phyloP scores from a whole-genome alignment of 1,139 yeast species.

The Yamadazyma sp. region DNA sequence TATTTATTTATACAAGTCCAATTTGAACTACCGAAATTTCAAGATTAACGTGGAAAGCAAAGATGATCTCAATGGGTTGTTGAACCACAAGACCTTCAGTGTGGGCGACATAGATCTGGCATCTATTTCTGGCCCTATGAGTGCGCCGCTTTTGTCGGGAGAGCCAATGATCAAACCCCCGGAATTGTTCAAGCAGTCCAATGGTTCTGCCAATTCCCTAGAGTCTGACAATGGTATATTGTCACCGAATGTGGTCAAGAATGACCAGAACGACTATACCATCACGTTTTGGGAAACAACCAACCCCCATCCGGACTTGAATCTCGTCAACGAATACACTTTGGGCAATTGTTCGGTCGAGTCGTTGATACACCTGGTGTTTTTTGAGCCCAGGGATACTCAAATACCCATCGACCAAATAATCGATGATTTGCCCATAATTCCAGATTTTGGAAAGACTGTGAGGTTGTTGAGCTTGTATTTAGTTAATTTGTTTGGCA shows the following conservation, averaged over 20 bases:
- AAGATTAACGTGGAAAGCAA: slow-evolving; percentile 5
- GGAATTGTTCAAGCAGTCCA: slow-evolving; percentile 9
- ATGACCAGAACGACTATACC: slow-evolving; percentile 11
- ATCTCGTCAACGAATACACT: slow-evolving; percentile 14
- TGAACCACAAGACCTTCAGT: slow-evolving; percentile 15
- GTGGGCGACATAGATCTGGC: slow-evolving; percentile 11
- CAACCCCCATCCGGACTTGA: slow-evolving; percentile 64
- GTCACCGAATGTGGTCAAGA: background rate
- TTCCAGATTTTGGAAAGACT: slow-evolving; percentile 57
- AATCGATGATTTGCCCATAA: slow-evolving; percentile 60
- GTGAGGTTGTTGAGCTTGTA: slow-evolving; percentile 37
- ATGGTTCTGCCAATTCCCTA: slow-evolving; percentile 10
- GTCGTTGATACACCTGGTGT: slow-evolving; percentile 69
- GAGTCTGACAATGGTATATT: background rate
- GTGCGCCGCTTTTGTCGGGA: slow-evolving; percentile 10
- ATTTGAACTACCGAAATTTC: slow-evolving; percentile 12
- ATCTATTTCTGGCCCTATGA: slow-evolving; percentile 14
- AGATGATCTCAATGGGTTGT: slow-evolving; percentile 6
- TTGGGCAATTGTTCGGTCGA: slow-evolving; percentile 56
- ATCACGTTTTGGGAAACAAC: slow-evolving; percentile 33
- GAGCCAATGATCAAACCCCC: slow-evolving; percentile 11
- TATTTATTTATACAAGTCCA: slow-evolving; percentile 49
- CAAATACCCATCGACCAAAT: slow-evolving; percentile 38
- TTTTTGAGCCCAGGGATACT: slow-evolving; percentile 40
- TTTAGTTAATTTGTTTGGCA: slow-evolving; percentile 21